Evolutionary conservation across 2,329 filamentous ascomycete genomes (phyloP), one percentile per base, ranked within the genome.

Genomic region (Diaporthe batatas): DNA sequence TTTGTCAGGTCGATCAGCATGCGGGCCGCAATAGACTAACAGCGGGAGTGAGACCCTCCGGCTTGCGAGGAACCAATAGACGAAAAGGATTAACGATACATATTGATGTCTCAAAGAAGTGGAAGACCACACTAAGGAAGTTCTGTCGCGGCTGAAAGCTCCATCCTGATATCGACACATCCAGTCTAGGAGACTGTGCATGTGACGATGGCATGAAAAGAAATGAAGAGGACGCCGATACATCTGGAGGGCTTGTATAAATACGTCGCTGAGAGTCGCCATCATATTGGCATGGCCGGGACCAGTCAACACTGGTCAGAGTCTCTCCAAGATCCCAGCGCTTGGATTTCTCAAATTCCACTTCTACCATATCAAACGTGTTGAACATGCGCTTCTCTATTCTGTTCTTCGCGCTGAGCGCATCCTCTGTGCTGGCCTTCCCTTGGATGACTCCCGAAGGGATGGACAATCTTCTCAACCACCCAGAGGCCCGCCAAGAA

Each of bases 361-460:
- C 18, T 21, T n/a, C 7, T 8, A 10, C 2, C 14, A 21, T 14
- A 25, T 44, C 23, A 16, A n/a, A 39, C 10, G 32, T 32, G 1
- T 21, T 36, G 14, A 69, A n/a, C 11, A 72, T 72, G 71, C 72
- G 53, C 44, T 25, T 25, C 47, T 44, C 58, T 53, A 23, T 72
- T 29, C 32, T 75, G 7, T 32, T 49, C 34, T 64, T 47, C n/a
- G 72, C 74, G 18, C 58, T 74, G 47, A 47, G 68, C 36, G 72
- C 51, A 21, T 39, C 69, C 6, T 62, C 42, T 58, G 57, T 47
- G 10, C 11, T 74, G 4, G 72, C 72, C 23, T 75, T 74, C 23
- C 74, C 74, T 4, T 75, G 74, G 74, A 70, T 74, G 74, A 69
- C 69, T 11, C 72, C 72, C 7, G 72, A 74, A 25, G 74, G 74